phyloP scores from a whole-genome alignment of 1,284 basidiomycete species.

The Rhodotorula glutinis region DNA sequence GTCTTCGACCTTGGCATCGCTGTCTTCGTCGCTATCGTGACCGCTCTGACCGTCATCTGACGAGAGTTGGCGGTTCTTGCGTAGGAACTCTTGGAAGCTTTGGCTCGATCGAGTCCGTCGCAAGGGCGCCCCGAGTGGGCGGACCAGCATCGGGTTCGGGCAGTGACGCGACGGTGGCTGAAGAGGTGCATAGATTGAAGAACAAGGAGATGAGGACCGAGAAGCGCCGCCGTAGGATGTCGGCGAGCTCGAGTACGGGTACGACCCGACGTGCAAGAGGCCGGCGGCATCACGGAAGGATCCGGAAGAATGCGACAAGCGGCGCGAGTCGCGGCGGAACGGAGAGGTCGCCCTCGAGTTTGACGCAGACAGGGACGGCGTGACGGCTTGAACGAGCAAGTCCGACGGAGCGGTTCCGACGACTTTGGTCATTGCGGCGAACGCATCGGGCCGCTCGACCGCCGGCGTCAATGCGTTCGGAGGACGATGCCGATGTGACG shows the following conservation, averaged over 20 bases:
- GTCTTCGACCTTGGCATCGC: neutral
- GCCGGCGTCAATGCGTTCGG: neutral
- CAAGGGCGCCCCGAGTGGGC: conserved; percentile 3
- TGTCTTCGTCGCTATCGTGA: conserved; percentile 11
- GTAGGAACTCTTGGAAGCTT: conserved; percentile 29
- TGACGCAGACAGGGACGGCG: neutral
- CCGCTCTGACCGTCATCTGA: neutral
- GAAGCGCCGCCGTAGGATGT: conserved; percentile 21
- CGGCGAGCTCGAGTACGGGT: conserved; percentile 21
- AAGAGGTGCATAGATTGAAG: conserved; percentile 32
- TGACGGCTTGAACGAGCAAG: conserved; percentile 22
- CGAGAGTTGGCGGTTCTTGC: conserved; percentile 5
- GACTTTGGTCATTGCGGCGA: neutral
- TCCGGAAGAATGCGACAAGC: neutral
- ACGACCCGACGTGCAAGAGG: conserved; percentile 2
- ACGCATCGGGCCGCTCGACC: neutral
- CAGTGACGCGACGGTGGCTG: conserved; percentile 23
- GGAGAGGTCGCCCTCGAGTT: conserved; percentile 9
- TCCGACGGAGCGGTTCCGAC: conserved; percentile 9
- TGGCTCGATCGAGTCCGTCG: conserved; percentile 1
- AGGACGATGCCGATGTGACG: conserved; percentile 10
- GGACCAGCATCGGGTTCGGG: conserved; percentile 30
- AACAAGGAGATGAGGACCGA: conserved; percentile 31
- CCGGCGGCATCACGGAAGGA: neutral
- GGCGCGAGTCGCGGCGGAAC: neutral